phyloP scores from a whole-genome alignment of 176 grass and related monocot species.

The Carex kokanica region DNA sequence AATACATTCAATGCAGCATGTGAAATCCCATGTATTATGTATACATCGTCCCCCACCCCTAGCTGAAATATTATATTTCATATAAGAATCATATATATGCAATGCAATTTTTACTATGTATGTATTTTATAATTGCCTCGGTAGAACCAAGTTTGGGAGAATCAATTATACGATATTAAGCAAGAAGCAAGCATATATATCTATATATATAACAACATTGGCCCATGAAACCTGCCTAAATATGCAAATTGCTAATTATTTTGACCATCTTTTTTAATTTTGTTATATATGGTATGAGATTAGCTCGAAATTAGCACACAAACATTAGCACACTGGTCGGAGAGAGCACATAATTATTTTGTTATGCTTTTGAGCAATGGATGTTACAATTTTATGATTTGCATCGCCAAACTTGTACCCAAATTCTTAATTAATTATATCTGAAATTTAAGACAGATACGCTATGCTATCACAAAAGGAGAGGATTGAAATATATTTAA shows the following conservation, averaged over 20 bases:
- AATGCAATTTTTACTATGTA: not conserved
- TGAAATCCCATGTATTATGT: too few species aligned
- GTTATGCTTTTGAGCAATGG: not conserved
- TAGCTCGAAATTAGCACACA: slow-evolving; percentile 1
- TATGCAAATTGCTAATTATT: slow-evolving; percentile 12
- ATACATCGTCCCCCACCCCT: too few species aligned
- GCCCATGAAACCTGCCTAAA: slow-evolving; percentile 22
- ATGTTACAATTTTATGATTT: not conserved
- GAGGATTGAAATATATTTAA: not conserved
- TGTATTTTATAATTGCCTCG: not conserved
- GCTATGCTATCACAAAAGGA: not conserved
- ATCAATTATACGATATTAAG: not conserved
- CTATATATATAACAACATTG: not conserved
- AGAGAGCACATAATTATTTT: slow-evolving; percentile 23
- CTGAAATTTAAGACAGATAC: too few species aligned
- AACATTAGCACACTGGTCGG: slow-evolving; percentile 21
- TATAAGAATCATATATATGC: not conserved
- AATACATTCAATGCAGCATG: too few species aligned
- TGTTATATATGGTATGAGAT: not conserved
- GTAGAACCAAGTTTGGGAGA: not conserved
- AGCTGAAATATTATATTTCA: not conserved
- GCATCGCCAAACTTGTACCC: not conserved
- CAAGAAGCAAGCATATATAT: not conserved
- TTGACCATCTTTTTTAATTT: not conserved
- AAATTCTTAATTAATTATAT: not conserved